A percentile compares a stretch with the other conserved stretches of the same genome.
These are phyloP conservation scores for Rhizoclosmatium globosum DNA, from an alignment of 192 early-diverging fungal species.

Conservation along the genomic window DNA sequence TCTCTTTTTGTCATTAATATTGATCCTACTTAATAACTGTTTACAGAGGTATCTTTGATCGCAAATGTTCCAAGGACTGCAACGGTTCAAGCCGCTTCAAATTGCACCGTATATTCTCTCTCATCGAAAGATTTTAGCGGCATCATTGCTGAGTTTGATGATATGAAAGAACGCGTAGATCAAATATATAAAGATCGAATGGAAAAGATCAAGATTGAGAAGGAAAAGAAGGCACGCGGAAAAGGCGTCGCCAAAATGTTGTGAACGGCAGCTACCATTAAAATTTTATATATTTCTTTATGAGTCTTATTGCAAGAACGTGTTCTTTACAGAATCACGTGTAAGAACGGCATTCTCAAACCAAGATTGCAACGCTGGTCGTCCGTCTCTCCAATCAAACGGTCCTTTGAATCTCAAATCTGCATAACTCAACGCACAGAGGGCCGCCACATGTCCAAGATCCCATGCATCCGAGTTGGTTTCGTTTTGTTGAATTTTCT, in stretches of 20 bases:
- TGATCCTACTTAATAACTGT: not conserved
- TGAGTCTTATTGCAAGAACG: not conserved
- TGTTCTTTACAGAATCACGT: not conserved
- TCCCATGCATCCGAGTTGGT: not conserved
- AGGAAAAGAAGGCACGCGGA: conserved; percentile 32
- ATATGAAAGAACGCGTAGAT: conserved; percentile 25
- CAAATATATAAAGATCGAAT: conserved; percentile 31
- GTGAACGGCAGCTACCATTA: not conserved
- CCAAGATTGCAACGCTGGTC: not conserved
- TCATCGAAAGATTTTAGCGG: conserved; percentile 11
- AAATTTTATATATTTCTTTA: not conserved
- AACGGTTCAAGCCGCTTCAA: conserved; percentile 11
- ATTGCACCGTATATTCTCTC: conserved; percentile 20
- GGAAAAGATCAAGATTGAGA: conserved; percentile 18
- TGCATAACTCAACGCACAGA: conserved; percentile 8
- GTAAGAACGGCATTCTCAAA: not conserved
- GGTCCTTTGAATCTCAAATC: not conserved
- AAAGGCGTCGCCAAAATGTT: conserved; percentile 14
- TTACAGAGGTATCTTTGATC: conserved; percentile 34
- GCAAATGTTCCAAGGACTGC: conserved; percentile 32
- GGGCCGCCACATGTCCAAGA: not conserved
- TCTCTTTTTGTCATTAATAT: not conserved
- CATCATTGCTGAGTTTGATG: conserved; percentile 31
- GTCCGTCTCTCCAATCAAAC: not conserved
- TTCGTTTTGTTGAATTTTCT: not conserved